Evolutionary conservation across 805 yeast species (phyloP).

Genomic region (Candida easanensis): DNA sequence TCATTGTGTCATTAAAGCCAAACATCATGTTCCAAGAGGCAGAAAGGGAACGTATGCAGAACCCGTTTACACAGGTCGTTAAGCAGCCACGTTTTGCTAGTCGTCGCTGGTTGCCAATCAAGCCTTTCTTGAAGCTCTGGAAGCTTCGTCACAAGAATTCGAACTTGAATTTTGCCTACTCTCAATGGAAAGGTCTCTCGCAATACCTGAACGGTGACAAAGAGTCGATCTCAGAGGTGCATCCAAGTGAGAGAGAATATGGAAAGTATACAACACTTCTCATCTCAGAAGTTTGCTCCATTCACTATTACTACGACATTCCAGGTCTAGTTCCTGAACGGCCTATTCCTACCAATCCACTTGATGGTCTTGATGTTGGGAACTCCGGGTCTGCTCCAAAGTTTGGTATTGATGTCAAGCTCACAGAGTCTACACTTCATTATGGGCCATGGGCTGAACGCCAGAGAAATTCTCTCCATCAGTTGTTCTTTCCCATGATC

Average conservation of each 20-base stretch:
- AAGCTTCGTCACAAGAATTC: conserved; percentile 4
- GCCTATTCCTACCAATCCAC: conserved; percentile 29
- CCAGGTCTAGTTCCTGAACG: conserved; percentile 60
- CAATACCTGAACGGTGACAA: conserved; percentile 54
- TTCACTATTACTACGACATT: conserved; percentile 65
- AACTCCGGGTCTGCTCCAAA: conserved; percentile 57
- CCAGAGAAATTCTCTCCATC: conserved; percentile 65
- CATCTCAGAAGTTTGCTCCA: conserved; percentile 52
- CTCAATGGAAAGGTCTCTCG: conserved; percentile 71
- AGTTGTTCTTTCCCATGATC: conserved; percentile 63
- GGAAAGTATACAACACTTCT: conserved; percentile 74
- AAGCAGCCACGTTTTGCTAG: not conserved
- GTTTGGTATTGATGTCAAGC: conserved; percentile 56
- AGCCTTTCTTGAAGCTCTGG: conserved; percentile 10
- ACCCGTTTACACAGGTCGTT: not conserved
- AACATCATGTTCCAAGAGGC: conserved; percentile 60
- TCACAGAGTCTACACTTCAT: conserved; percentile 62
- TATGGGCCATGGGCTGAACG: conserved; percentile 98
- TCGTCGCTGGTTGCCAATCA: conserved; percentile 8
- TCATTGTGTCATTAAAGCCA: conserved; percentile 63
- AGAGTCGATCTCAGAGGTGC: conserved; percentile 31
- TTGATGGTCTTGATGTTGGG: conserved; percentile 53
- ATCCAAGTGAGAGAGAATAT: conserved; percentile 60
- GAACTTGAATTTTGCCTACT: not conserved
- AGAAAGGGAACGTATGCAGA: conserved; percentile 1